Evolutionary conservation across 2,329 filamentous ascomycete genomes (phyloP), one percentile per base, ranked within the genome.

Genomic region (Colletotrichum musicola): DNA sequence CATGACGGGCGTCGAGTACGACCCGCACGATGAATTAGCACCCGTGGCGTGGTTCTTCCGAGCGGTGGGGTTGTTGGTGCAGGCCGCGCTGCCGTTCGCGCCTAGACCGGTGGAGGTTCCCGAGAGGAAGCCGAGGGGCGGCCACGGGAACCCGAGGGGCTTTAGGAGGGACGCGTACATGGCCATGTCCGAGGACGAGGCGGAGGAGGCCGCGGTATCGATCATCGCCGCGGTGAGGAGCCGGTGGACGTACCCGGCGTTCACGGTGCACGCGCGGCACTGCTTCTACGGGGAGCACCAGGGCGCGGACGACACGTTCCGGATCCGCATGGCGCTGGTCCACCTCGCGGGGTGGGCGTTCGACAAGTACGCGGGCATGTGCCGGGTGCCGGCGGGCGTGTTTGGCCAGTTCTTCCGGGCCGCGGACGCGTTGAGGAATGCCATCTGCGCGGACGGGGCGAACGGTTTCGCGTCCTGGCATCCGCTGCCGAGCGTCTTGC

Each of bases 1-100:
- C 22, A 10, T 22, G n/a, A 12, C 30, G 14, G 14, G 16, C 20
- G 14, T 13, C 40, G 44, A 60, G 10, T 18, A 25, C 22, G 22
- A 25, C 16, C 5, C 16, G n/a, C 14, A 47, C 6, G 20, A 49
- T n/a, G 16, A 60, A 40, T n/a, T 27, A 3, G 56, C 22, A 6
- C 20, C 47, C 10, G 49, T 38, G 7, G 25, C 46, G 20, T 70
- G 68, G 68, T 70, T 70, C 60, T 70, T 57, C 38, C 59, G 68
- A 3, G 68, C 68, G 4, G 10, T 70, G 25, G 65, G 59, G 7
- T 46, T 47, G 10, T 38, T 70, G 9, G 14, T 64, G 1, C 12
- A 7, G 5, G 68, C 68, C 4, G 46, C 64, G 4, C 22, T 70
- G 13, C 68, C 68, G 14, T 58, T 18, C 2, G 12, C 53, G 12